These are phyloP conservation scores for Colletotrichum zoysiae DNA, from an alignment of 2,329 filamentous ascomycete species.

Conservation along the genomic window DNA sequence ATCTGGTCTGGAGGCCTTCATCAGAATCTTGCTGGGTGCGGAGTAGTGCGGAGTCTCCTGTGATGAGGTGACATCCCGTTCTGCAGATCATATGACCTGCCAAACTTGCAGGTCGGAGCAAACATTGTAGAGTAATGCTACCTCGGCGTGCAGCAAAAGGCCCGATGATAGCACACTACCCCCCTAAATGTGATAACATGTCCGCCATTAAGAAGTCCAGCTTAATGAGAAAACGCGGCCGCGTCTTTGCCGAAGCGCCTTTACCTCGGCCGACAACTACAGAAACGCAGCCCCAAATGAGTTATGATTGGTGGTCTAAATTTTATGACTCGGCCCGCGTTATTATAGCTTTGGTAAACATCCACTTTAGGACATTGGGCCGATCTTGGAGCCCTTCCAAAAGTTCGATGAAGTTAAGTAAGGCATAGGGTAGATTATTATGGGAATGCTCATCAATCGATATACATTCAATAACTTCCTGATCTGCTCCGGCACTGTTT, in stretches of 20 bases:
- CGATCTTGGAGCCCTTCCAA: too few relatives aligned
- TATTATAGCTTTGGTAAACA: too few relatives aligned
- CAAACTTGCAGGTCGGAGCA: not conserved
- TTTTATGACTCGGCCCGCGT: too few relatives aligned
- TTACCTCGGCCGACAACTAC: not conserved
- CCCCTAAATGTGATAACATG: too few relatives aligned
- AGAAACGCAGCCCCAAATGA: not conserved
- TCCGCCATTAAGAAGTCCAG: not conserved
- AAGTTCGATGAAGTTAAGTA: too few relatives aligned
- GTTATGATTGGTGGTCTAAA: too few relatives aligned
- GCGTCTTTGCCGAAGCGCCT: conserved; percentile 11
- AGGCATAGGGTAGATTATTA: too few relatives aligned
- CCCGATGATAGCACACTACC: not conserved
- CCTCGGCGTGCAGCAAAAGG: conserved; percentile 15
- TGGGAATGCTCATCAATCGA: too few relatives aligned
- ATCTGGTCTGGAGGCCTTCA: not conserved
- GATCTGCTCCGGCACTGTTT: too few relatives aligned
- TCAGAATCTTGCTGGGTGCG: not conserved
- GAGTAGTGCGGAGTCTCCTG: conserved; percentile 34
- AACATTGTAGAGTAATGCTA: not conserved
- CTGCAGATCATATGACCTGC: conserved; percentile 29
- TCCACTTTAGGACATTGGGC: too few relatives aligned
- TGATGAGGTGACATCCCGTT: conserved; percentile 12
- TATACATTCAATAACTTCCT: too few relatives aligned
- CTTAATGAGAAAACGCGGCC: not conserved